Evolutionary conservation across 1,139 yeast species (phyloP).

Genomic region (Geotrichum cucujoidarum): DNA sequence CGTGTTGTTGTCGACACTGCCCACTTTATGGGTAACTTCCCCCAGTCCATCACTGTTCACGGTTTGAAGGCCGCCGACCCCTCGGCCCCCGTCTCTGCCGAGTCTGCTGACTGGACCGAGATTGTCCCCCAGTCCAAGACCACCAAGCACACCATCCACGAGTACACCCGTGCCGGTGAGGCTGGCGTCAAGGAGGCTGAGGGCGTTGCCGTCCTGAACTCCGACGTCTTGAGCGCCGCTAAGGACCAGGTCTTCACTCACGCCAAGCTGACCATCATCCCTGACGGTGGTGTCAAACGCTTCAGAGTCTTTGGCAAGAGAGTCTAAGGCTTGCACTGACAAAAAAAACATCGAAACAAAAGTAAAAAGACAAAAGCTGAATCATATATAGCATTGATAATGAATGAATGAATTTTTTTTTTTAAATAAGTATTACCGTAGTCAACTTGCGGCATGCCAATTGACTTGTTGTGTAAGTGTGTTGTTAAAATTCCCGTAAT

Average conservation of each 20-base stretch:
- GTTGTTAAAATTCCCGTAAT: no score
- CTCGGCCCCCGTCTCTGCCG: constrained; percentile 33
- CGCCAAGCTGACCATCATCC: constrained; percentile 75
- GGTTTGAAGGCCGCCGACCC: constrained; percentile 40
- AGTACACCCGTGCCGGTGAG: constrained; percentile 38
- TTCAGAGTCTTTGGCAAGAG: constrained; percentile 65
- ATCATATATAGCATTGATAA: no score
- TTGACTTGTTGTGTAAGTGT: no score
- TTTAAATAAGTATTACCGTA: no score
- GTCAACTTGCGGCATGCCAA: no score
- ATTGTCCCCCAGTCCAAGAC: constrained; percentile 70
- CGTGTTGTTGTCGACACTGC: constrained; percentile 81
- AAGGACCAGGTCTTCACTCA: constrained; percentile 46
- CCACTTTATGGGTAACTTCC: constrained; percentile 89
- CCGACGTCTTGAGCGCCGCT: constrained; percentile 14
- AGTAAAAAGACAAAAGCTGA: no score
- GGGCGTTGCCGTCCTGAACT: constrained; percentile 12
- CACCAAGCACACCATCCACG: constrained; percentile 75
- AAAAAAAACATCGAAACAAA: no score
- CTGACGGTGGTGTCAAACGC: constrained; percentile 95
- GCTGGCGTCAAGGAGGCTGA: constrained; percentile 16
- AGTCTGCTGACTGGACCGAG: constrained; percentile 52
- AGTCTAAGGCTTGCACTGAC: no score
- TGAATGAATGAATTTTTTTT: no score
- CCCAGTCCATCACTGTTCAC: constrained; percentile 60